Evolutionary conservation across 768 basidiomycete genomes (phyloP).

Genomic region (Tricholoma sp.): DNA sequence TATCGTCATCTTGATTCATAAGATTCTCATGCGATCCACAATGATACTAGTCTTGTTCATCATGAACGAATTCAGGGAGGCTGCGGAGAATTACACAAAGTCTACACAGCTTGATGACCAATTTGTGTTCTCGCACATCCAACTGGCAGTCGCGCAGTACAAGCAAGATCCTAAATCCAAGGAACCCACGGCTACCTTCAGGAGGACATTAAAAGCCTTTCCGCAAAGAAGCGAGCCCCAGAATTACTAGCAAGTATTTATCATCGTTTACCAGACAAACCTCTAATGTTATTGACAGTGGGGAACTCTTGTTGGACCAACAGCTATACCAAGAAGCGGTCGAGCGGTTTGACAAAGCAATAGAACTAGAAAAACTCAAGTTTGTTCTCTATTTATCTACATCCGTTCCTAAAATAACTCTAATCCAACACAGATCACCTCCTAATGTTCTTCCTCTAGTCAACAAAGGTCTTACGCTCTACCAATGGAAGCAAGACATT

Average conservation of each 20-base stretch:
- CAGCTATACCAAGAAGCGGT: constrained; percentile 82
- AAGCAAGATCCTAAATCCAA: constrained; percentile 64
- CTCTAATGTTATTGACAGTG: constrained; percentile 41
- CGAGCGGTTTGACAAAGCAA: constrained; percentile 88
- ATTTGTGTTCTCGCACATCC: constrained; percentile 97
- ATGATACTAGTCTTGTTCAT: constrained; percentile 77
- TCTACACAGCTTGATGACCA: constrained; percentile 80
- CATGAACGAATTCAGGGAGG: constrained; percentile 81
- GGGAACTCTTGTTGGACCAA: constrained; percentile 92
- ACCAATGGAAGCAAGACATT: constrained; percentile 94
- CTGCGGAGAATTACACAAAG: constrained; percentile 87
- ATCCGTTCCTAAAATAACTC: background rate
- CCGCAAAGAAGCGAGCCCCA: constrained; percentile 83
- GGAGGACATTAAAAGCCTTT: constrained; percentile 80
- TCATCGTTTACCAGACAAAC: background rate
- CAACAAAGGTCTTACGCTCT: constrained; percentile 95
- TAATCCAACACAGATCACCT: constrained; percentile 21
- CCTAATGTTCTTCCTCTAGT: constrained; percentile 90
- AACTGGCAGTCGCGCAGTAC: constrained; percentile 96
- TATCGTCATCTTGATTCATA: background rate
- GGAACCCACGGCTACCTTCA: constrained; percentile 87
- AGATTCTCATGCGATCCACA: background rate
- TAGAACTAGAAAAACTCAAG: constrained; percentile 83
- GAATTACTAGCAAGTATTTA: constrained; percentile 81
- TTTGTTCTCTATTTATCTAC: constrained; percentile 23